phyloP scores from a whole-genome alignment of 495 filamentous ascomycete genomes.

The Penicillium taxi region DNA sequence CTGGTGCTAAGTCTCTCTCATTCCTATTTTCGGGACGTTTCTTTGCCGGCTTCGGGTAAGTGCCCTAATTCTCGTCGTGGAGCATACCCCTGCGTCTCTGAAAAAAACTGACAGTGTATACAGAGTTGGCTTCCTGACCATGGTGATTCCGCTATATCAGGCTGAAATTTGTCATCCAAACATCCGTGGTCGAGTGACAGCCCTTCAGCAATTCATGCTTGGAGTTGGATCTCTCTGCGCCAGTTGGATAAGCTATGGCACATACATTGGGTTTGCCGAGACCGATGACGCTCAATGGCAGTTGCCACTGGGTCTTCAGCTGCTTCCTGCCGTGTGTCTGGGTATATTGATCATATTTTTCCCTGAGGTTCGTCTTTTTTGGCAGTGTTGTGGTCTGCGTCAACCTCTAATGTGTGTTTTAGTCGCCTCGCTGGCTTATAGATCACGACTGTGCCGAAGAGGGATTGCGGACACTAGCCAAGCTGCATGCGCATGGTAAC shows the following conservation, averaged over 20 bases:
- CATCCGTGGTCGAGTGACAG: slow-evolving; percentile 37
- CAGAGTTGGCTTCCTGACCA: slow-evolving; percentile 54
- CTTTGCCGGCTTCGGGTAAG: slow-evolving; percentile 46
- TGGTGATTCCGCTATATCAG: slow-evolving; percentile 41
- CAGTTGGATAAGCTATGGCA: slow-evolving; percentile 38
- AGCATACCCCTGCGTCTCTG: too few species aligned
- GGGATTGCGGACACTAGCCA: slow-evolving; percentile 43
- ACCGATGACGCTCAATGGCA: slow-evolving; percentile 35
- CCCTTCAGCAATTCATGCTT: slow-evolving; percentile 40
- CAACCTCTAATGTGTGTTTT: not conserved
- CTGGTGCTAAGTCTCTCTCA: slow-evolving; percentile 28
- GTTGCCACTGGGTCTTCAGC: slow-evolving; percentile 34
- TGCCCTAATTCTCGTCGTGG: slow-evolving; percentile 26
- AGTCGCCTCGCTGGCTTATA: slow-evolving; percentile 53
- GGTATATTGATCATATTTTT: slow-evolving; percentile 37
- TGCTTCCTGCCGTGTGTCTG: slow-evolving; percentile 34
- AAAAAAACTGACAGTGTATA: not conserved
- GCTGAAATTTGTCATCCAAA: slow-evolving; percentile 39
- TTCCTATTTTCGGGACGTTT: slow-evolving; percentile 37
- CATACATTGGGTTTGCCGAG: slow-evolving; percentile 43
- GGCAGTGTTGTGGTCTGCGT: not conserved
- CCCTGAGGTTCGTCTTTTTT: slow-evolving; percentile 39
- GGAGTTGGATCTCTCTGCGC: slow-evolving; percentile 36
- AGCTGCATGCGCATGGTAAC: slow-evolving; percentile 42
- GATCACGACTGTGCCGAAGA: slow-evolving; percentile 39